Conservation (phyloP, 805 yeast genomes). For the Cyberlindnera xishuangbannaensis region DNA sequence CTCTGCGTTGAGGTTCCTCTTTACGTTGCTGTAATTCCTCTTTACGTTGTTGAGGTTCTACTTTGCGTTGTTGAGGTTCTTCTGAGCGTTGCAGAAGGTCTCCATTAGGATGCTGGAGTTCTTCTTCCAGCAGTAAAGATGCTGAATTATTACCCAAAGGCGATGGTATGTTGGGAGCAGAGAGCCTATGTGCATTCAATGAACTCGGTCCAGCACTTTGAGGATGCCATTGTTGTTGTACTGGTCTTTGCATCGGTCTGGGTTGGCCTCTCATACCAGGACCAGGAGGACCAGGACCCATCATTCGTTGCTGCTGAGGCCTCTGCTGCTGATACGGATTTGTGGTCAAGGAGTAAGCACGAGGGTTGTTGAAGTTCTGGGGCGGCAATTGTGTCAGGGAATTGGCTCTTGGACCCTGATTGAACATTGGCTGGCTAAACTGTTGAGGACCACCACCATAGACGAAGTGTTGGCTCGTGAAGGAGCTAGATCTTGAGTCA, state of each 20-base stretch:
- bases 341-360: constrained; percentile 21
- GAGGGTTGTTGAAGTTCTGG: constrained; percentile 7
- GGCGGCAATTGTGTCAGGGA: constrained; percentile 15
- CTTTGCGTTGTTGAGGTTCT: too few relatives aligned
- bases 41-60: too few relatives aligned
- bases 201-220: constrained; percentile 4
- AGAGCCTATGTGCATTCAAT: constrained; percentile 11
- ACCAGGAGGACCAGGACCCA: constrained; percentile 1
- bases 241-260: constrained; percentile 6
- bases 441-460: background rate
- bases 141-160: constrained; percentile 14
- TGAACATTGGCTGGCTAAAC: background rate
- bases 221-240: constrained; percentile 7
- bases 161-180: constrained; percentile 17
- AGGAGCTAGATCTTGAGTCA: constrained; percentile 28
- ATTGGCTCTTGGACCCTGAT: constrained; percentile 10
- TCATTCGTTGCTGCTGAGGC: constrained; percentile 6
- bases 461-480: constrained; percentile 30
- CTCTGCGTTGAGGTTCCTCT: too few relatives aligned
- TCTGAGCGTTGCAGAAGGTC: too few relatives aligned
- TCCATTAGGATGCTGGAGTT: too few relatives aligned
- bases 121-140: too few relatives aligned
- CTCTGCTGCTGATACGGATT: constrained; percentile 16
- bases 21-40: constrained; percentile 9
- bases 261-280: constrained; percentile 1